A percentile compares a stretch with the other conserved stretches of the same genome.
These are phyloP conservation scores for Geosmithia morbida DNA, from an alignment of 2,329 filamentous ascomycete species.

Conservation along the genomic window DNA sequence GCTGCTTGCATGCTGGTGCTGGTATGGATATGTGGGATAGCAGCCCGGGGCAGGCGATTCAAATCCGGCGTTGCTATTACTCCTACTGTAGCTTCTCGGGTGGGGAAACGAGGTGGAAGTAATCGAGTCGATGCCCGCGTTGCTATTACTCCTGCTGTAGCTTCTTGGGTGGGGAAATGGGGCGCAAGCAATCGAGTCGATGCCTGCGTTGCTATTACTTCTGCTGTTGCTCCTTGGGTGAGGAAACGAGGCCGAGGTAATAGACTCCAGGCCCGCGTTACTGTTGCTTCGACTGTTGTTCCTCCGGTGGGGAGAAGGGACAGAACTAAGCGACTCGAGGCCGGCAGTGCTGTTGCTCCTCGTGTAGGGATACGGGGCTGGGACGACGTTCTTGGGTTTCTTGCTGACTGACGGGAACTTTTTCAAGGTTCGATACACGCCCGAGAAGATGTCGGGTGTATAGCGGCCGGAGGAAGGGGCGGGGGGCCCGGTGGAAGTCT, in stretches of 20 bases:
- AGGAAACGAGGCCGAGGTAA: neutral
- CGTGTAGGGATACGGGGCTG: neutral
- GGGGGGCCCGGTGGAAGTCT: slow-evolving; percentile 9
- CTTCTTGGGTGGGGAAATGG: neutral
- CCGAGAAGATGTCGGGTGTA: slow-evolving; percentile 32
- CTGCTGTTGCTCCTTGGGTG: neutral
- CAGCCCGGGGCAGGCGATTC: neutral
- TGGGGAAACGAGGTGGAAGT: too few species aligned
- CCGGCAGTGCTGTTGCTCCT: neutral
- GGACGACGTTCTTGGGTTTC: slow-evolving; percentile 15
- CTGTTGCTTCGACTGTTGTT: slow-evolving; percentile 3
- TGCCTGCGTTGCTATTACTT: neutral
- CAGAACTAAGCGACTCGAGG: too few species aligned
- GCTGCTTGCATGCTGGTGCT: slow-evolving; percentile 33
- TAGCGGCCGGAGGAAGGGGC: slow-evolving; percentile 13
- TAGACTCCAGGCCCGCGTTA: neutral
- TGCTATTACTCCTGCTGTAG: neutral
- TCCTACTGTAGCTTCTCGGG: neutral
- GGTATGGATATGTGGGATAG: neutral
- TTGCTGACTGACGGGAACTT: slow-evolving; percentile 25
- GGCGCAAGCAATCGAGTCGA: slow-evolving; percentile 7
- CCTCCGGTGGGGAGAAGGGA: too few species aligned
- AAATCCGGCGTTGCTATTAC: neutral
- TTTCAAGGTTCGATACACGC: slow-evolving; percentile 36
- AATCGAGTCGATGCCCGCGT: neutral